Base-by-base conservation (phyloP, 2,329 filamentous ascomycete species). In the Neofusicoccum parvum region DNA sequence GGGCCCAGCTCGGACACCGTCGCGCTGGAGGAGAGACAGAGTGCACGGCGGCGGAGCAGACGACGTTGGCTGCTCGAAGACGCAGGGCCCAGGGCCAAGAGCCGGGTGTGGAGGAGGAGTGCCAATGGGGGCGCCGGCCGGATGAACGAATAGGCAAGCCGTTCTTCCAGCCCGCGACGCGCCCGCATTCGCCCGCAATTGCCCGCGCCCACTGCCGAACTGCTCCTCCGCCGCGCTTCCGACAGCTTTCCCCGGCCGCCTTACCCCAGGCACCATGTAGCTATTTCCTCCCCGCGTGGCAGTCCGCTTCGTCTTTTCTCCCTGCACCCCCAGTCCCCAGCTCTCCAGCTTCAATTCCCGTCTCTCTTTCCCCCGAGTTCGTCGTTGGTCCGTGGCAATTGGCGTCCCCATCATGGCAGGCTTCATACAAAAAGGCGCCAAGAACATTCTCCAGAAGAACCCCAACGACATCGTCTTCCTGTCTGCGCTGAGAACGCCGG, bases 391-490 rank as follows among this genome's bases (percentile, higher is more conserved):
- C 17, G 23, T n/a, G 11, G 32, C 62, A 48, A 59, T 59, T 46
- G 39, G 39, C 39, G 20, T 41, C n/a, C 32, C 39, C 53, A 37
- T 36, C 74, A 82, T 82, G 80, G 74, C 80, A 49, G 71, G 70
- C 68, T 79, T 81, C 72, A 68, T 82, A 11, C 80, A 80, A 66
- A 87, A 86, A 74, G 92, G 92, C 73, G 83, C 94, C 68, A 87
- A 88, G 70, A 86, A 90, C 73, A 88, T 97, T 71, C 88, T 97
- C 67, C 80, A 88, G 73, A 96, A 95, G 79, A 77, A 88, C 27
- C 90, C 92, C 46, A 86, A 88, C 69, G 94, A 97, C 80, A 86
- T 92, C 48, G 92, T 97, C 72, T 90, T 97, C 75, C 88, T 97
- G 72, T 96, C 93, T 20, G 88, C 93, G n/a, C 86, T 97, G 46